These are phyloP conservation scores for Cordyceps farinosa DNA, from an alignment of 2,329 filamentous ascomycete genomes.

Conservation along the genomic window DNA sequence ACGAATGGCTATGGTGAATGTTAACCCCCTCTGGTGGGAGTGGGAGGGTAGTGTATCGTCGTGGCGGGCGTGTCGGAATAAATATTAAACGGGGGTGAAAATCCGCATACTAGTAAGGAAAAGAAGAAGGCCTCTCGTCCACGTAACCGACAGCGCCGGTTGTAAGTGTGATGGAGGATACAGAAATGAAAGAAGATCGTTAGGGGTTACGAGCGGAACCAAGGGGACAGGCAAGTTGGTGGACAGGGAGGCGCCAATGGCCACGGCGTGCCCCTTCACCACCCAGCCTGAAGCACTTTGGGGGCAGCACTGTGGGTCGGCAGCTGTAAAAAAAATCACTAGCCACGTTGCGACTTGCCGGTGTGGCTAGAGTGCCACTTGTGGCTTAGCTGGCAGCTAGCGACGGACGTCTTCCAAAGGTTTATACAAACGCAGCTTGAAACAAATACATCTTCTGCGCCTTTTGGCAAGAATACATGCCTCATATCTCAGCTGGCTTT, in stretches of 20 bases:
- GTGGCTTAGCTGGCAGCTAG: neutral
- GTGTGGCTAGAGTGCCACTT: neutral
- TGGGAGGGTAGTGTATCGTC: neutral
- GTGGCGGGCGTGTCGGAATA: slow-evolving; percentile 1
- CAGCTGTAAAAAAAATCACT: neutral
- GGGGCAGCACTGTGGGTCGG: neutral
- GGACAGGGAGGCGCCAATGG: slow-evolving; percentile 6
- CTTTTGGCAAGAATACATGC: neutral
- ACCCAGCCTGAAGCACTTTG: neutral
- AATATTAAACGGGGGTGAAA: neutral
- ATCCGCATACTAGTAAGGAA: slow-evolving; percentile 1
- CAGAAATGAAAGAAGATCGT: slow-evolving; percentile 1
- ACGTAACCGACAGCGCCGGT: slow-evolving; percentile 5
- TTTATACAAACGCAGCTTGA: neutral
- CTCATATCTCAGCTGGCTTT: no score
- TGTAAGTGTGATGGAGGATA: slow-evolving; percentile 11
- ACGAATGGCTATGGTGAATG: neutral
- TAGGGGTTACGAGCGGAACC: neutral
- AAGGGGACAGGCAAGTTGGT: slow-evolving; percentile 4
- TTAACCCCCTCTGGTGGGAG: neutral
- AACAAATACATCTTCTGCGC: neutral
- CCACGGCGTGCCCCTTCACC: neutral
- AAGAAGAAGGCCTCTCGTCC: neutral
- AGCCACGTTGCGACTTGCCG: slow-evolving; percentile 2
- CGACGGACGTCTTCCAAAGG: neutral